Evolutionary conservation across 805 yeast species (phyloP), one percentile per base, ranked within the genome.

Genomic region (Wickerhamiella alocasiicola): DNA sequence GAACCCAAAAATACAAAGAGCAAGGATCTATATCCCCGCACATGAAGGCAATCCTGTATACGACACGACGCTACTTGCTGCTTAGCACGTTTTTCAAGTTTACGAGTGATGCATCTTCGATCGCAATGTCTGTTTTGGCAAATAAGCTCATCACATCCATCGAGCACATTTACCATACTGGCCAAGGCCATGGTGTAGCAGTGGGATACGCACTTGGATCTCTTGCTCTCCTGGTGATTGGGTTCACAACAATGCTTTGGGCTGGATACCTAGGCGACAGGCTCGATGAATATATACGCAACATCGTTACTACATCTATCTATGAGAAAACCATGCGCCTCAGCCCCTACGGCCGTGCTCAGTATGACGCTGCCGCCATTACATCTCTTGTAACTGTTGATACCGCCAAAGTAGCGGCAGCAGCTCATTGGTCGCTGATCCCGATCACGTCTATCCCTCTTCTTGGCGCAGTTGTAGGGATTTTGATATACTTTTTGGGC

Each of bases 321-420:
- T 66, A 81, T 44, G 72, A 71, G 42, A 85, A 85, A 56, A 69
- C 87, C 11, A 72, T 82, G 49, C 64, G 56, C 41, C 63, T 84
- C 12, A 71, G 76, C 44, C 68, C 74, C 7, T 65, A 64, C 36
- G 71, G 87, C 2, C 69, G 70, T 39, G 70, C 70, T 47, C 64
- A 69, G 44, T 81, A 62, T 52, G 76, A 94, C 1, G 68, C 74
- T 19, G 78, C 88, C 32, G 74, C 71, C 45, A 70, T 85, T 43
- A 81, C 94, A 21, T 75, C 85, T 7, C 60, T 83, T 55, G 70
- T 84, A 56, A 81, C 91, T 46, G 76, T 93, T 2, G 95, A 85
- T 55, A 63, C 83, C 28, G 71, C 87, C n/a, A 73, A 94, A 53
- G 68, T 85, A 24, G 94, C 83, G 57, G 59, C 81, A 39, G 55